Conservation (phyloP, 176 grass and related monocot genomes). For the Tuctoria greenei region DNA sequence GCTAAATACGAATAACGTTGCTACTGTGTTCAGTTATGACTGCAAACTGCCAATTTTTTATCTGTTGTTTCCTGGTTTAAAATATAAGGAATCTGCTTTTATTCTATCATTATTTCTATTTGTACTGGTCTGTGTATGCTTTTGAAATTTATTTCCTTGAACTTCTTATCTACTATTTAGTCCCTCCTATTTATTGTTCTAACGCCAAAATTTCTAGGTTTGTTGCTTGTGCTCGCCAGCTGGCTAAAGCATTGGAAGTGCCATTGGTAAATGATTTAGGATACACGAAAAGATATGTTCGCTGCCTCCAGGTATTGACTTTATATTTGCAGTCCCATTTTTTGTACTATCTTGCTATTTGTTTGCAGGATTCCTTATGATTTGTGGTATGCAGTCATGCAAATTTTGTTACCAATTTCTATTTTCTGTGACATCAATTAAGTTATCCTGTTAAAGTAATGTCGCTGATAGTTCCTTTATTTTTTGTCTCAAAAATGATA, state of each 20-base stretch:
- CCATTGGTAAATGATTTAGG: constrained; percentile 99
- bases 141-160: neutral
- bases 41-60: neutral
- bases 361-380: neutral
- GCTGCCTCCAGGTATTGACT: constrained; percentile 78
- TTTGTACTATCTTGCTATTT: constrained; percentile 16
- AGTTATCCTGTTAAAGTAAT: constrained; percentile 11
- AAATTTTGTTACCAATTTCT: neutral
- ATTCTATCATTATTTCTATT: too few species aligned
- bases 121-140: too few species aligned
- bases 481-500: constrained; percentile 33
- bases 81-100: neutral
- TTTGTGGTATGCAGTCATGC: neutral
- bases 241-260: constrained; percentile 91
- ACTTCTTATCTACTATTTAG: neutral
- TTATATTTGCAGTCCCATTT: neutral
- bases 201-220: constrained; percentile 59
- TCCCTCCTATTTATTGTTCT: constrained; percentile 1
- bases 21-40: neutral
- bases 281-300: constrained; percentile 97
- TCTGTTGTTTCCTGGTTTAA: neutral
- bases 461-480: constrained; percentile 12
- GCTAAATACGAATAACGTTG: neutral
- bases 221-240: constrained; percentile 77
- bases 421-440: neutral